phyloP scores from a whole-genome alignment of 2,329 filamentous ascomycete genomes.

The Colletotrichum kahawae region DNA sequence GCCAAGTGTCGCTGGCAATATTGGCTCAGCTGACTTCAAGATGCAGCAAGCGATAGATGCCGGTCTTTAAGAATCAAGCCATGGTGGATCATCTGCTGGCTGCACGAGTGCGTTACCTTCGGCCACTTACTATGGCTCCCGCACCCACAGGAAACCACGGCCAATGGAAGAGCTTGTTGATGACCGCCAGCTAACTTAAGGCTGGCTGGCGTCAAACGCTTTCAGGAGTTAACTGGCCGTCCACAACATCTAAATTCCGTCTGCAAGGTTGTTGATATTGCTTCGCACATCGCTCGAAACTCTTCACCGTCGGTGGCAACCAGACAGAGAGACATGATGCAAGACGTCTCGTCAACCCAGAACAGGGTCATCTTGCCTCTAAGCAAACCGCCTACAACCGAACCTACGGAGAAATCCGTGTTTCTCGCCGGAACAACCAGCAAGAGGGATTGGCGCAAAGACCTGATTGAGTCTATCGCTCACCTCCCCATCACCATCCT shows the following conservation, averaged over 20 bases:
- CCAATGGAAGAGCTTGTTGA: background rate
- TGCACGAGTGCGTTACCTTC: background rate
- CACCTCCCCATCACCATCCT: slow-evolving; percentile 56
- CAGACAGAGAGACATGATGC: background rate
- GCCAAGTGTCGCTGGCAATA: background rate
- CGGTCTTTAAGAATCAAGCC: background rate
- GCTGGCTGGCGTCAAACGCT: background rate
- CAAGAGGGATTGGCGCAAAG: slow-evolving; percentile 53
- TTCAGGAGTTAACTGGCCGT: background rate
- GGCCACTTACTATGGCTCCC: background rate
- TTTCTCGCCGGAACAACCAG: slow-evolving; percentile 66
- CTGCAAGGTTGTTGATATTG: background rate
- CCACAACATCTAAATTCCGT: background rate
- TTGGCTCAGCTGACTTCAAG: background rate
- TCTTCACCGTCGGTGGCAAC: background rate
- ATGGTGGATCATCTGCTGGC: background rate
- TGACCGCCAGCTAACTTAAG: background rate
- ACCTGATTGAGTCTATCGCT: slow-evolving; percentile 44
- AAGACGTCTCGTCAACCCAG: slow-evolving; percentile 19
- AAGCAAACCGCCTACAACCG: background rate
- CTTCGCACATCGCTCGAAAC: background rate
- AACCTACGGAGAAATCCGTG: slow-evolving; percentile 36
- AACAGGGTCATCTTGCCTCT: slow-evolving; percentile 18
- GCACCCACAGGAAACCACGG: background rate
- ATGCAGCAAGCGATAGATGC: background rate